phyloP scores from a whole-genome alignment of 352 stramenopile species.

The Plasmopara halstedii region DNA sequence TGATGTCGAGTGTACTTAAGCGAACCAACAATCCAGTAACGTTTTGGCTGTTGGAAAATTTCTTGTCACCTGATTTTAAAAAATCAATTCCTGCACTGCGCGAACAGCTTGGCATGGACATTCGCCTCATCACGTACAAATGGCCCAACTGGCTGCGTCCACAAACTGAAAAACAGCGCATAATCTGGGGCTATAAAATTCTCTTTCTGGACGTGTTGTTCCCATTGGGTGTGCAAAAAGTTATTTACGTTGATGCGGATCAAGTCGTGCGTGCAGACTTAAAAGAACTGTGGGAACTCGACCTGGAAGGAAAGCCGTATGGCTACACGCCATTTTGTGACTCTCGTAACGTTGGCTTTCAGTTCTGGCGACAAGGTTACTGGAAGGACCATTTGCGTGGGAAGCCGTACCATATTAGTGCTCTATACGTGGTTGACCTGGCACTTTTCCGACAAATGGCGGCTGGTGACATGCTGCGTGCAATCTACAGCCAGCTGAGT shows the following conservation, averaged over 20 bases:
- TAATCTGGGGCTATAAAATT: conserved; percentile 99
- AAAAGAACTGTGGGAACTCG: conserved; percentile 98
- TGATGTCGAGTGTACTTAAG: conserved; percentile 99
- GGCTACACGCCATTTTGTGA: conserved; percentile 98
- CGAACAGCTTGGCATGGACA: conserved; percentile 92
- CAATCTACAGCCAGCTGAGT: conserved; percentile 95
- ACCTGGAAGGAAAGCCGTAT: conserved; percentile 94
- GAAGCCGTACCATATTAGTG: conserved; percentile 99
- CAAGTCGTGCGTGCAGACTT: conserved; percentile 98
- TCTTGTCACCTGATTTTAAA: conserved; percentile 98
- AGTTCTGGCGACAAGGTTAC: conserved; percentile 98
- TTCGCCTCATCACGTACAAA: conserved; percentile 99
- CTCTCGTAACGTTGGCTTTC: conserved; percentile 95
- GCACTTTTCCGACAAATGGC: conserved; percentile 90
- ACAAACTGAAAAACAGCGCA: conserved; percentile 99
- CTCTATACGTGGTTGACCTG: conserved; percentile 99
- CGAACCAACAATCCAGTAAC: conserved; percentile 95
- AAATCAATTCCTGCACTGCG: conserved; percentile 88
- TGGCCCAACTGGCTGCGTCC: conserved; percentile 98
- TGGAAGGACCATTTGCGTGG: conserved; percentile 96
- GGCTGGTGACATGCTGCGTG: conserved; percentile 94
- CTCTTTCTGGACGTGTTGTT: conserved; percentile 99
- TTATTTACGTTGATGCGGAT: conserved; percentile 99
- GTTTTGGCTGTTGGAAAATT: conserved; percentile 99
- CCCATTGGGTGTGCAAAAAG: conserved; percentile 97